Evolutionary conservation across 2,329 filamentous ascomycete species (phyloP).

Genomic region (Penicillium paneum): DNA sequence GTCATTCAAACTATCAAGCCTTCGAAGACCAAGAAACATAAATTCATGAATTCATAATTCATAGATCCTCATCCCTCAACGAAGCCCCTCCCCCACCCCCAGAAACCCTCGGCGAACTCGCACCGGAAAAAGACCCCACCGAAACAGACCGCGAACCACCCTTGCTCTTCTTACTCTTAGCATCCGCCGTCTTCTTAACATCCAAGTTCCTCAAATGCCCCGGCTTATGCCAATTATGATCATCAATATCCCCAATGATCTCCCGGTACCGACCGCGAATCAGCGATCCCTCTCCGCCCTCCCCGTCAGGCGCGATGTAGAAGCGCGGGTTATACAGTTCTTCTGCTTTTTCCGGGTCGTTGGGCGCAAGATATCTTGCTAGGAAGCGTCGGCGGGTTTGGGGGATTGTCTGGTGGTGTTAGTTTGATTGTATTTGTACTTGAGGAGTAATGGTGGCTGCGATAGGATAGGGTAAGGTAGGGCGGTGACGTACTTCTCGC

Average conservation of each 20-base stretch:
- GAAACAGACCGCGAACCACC: neutral
- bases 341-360: conserved; percentile 26
- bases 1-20: too few relatives aligned
- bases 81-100: neutral
- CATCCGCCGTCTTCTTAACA: conserved; percentile 5
- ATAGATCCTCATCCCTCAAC: conserved; percentile 3
- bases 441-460: too few relatives aligned
- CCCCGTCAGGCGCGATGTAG: conserved; percentile 18
- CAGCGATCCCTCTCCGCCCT: conserved; percentile 14
- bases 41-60: neutral
- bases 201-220: conserved; percentile 6
- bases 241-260: conserved; percentile 13
- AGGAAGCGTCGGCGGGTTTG: conserved; percentile 39
- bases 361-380: conserved; percentile 33
- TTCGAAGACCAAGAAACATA: too few relatives aligned
- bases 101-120: conserved; percentile 7
- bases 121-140: neutral
- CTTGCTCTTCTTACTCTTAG: conserved; percentile 3
- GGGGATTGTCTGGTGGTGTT: conserved; percentile 32
- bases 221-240: conserved; percentile 17
- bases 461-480: neutral
- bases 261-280: conserved; percentile 15
- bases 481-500: conserved; percentile 32
- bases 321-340: conserved; percentile 30
- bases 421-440: neutral